Evolutionary conservation across 495 filamentous ascomycete genomes (phyloP).

Genomic region (Aspergillus homomorphus): DNA sequence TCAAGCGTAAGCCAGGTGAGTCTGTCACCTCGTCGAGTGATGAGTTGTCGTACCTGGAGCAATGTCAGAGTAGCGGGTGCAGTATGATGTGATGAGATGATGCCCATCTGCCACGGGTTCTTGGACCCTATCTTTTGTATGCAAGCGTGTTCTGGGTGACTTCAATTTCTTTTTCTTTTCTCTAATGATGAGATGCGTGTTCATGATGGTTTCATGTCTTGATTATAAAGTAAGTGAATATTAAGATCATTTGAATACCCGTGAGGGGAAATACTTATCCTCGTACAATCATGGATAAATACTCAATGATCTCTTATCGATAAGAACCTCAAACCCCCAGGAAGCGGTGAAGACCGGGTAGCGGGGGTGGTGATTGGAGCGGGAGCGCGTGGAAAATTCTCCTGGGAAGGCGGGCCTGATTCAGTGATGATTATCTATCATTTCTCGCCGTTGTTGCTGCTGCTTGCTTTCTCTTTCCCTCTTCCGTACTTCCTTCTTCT

Average conservation of each 20-base stretch:
- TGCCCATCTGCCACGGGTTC: no score
- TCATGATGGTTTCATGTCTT: neutral
- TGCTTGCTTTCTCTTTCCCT: neutral
- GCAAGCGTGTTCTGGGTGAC: no score
- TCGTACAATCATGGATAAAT: no score
- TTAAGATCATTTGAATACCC: no score
- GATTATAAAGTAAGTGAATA: no score
- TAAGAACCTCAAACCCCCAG: conserved; percentile 4
- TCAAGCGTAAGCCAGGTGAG: conserved; percentile 58
- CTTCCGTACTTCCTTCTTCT: neutral
- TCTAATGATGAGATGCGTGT: neutral
- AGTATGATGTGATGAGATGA: conserved; percentile 45
- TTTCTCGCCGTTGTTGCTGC: conserved; percentile 4
- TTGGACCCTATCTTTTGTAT: no score
- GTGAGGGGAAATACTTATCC: no score
- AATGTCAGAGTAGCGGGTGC: conserved; percentile 53
- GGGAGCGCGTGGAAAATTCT: conserved; percentile 27
- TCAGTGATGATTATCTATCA: conserved; percentile 8
- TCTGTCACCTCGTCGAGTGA: conserved; percentile 36
- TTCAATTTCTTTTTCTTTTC: no score
- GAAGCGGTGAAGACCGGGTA: conserved; percentile 20
- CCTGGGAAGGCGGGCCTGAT: neutral
- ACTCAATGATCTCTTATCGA: conserved; percentile 16
- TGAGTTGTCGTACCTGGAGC: conserved; percentile 62
- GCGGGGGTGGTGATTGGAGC: conserved; percentile 25